Conservation (phyloP, 2,329 filamentous ascomycete genomes). For the Catunica adiposa region DNA sequence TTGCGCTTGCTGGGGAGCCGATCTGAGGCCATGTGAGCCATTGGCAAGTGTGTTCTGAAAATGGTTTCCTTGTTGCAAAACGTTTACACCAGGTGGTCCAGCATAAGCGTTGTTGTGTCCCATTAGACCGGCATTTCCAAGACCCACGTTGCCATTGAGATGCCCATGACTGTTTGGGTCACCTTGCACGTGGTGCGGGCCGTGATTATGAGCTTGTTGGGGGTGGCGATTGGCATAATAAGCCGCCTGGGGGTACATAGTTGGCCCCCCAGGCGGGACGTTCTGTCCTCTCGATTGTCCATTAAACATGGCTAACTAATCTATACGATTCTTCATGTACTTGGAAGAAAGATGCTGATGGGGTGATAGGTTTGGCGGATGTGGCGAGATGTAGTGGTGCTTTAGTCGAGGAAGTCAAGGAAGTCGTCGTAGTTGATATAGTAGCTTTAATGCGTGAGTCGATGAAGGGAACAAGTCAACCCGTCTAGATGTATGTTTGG, state of each 20-base stretch:
- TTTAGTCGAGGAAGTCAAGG: background rate
- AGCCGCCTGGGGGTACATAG: background rate
- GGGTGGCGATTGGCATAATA: conserved; percentile 17
- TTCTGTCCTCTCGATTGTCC: conserved; percentile 5
- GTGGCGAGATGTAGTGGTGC: no score
- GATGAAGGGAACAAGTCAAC: background rate
- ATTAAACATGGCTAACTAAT: conserved; percentile 1
- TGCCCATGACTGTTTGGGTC: conserved; percentile 37
- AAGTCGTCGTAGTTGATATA: background rate
- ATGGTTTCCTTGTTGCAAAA: conserved; percentile 10
- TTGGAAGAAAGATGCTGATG: background rate
- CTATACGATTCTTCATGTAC: background rate
- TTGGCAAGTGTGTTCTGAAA: conserved; percentile 30
- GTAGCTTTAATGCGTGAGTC: background rate
- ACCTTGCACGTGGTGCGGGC: conserved; percentile 46
- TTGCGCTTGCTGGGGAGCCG: conserved; percentile 33
- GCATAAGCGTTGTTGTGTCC: conserved; percentile 13
- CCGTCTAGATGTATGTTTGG: background rate
- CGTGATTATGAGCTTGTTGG: conserved; percentile 34
- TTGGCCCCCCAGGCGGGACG: background rate
- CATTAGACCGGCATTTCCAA: conserved; percentile 30
- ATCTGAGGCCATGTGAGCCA: conserved; percentile 31
- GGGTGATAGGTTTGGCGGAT: no score
- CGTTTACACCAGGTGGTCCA: conserved; percentile 10
- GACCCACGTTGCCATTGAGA: conserved; percentile 27